A percentile compares a stretch with the other conserved stretches of the same genome.
phyloP scores from a whole-genome alignment of 495 filamentous ascomycete genomes.

The Penicillium robsamsonii region DNA sequence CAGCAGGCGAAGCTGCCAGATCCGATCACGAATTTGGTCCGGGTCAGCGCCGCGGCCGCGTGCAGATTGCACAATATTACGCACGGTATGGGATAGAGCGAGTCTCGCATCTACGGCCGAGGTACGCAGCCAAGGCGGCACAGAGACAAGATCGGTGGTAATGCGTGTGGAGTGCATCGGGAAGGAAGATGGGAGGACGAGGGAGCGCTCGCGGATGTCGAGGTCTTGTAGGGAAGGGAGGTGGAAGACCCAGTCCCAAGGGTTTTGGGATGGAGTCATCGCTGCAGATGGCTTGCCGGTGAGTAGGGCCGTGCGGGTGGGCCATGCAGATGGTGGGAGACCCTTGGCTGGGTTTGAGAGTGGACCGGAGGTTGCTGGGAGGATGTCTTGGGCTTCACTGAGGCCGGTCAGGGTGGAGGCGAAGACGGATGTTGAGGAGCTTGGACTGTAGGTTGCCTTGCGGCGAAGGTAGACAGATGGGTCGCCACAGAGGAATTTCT shows the following conservation, averaged over 20 bases:
- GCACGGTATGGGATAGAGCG: conserved; percentile 62
- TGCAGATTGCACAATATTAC: conserved; percentile 50
- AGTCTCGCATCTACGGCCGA: conserved; percentile 80
- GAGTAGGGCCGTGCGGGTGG: conserved; percentile 23
- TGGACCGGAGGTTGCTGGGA: conserved; percentile 26
- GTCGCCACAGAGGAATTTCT: conserved; percentile 63
- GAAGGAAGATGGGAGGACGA: conserved; percentile 65
- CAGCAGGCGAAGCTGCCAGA: conserved; percentile 73
- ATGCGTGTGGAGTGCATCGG: conserved; percentile 26
- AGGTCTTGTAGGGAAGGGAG: conserved; percentile 61
- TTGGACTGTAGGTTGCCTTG: conserved; percentile 64
- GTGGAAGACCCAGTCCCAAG: conserved; percentile 77
- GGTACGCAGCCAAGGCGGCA: conserved; percentile 44
- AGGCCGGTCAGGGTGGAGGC: conserved; percentile 61
- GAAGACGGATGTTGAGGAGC: conserved; percentile 62
- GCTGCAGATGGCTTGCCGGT: conserved; percentile 29
- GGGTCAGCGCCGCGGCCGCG: conserved; percentile 36
- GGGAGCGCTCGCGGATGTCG: conserved; percentile 70
- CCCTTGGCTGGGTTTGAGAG: conserved; percentile 32
- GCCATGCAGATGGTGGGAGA: conserved; percentile 30
- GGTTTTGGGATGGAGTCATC: conserved; percentile 37
- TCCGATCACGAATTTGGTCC: conserved; percentile 54
- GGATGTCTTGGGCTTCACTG: conserved; percentile 42
- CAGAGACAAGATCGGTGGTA: conserved; percentile 37
- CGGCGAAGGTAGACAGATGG: conserved; percentile 80